Evolutionary conservation across 1,284 basidiomycete species (phyloP), one percentile per base, ranked within the genome.

Genomic region (Caloboletus inedulis): DNA sequence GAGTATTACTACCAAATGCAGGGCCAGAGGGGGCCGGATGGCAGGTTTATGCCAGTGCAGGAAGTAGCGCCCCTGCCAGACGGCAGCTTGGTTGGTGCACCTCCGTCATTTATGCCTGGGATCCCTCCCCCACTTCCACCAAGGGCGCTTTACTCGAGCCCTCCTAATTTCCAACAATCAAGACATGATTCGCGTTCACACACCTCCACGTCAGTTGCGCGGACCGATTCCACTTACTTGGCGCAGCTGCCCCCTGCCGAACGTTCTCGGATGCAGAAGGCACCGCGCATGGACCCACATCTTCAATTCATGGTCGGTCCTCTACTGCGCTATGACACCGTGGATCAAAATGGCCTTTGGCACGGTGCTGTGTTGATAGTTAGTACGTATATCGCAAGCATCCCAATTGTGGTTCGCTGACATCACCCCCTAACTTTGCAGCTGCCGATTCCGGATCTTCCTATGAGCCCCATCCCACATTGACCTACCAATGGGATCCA

Each of bases 281-380:
- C 80, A 12, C 80, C 79, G 19, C 77, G 79, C 25, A 91, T 87
- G 85, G 71, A 81, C 30, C 89, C 90, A 3, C 76, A 84, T 63
- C 74, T 91, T 33, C 72, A 89, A 74, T 81, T 89, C 57, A 90
- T 90, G 87, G 85, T 83, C 49, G 94, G 94, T 2, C 95, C 95
- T 12, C 77, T 98, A 37, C 74, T 99, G 57, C 83, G 88, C 55
- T 98, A 96, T 69, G 95, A 98, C 69, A 97, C 92, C 0, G 83
- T 93, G 25, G 85, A 90, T 56, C 74, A 82, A 51, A 71, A 82
- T 39, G 84, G 84, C 14, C 72, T 92, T 29, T 98, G 93, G 90
- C 81, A 87, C 60, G 95, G 94, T 19, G 89, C 88, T 10, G 90
- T 83, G n/a, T 71, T 94, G 69, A 79, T 94, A 49, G 89, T 94